Percentiles rank a stretch among this genome's conserved stretches.
Evolutionary conservation across 805 yeast species (phyloP).

Genomic region (Saccharomycopsis babjevae): DNA sequence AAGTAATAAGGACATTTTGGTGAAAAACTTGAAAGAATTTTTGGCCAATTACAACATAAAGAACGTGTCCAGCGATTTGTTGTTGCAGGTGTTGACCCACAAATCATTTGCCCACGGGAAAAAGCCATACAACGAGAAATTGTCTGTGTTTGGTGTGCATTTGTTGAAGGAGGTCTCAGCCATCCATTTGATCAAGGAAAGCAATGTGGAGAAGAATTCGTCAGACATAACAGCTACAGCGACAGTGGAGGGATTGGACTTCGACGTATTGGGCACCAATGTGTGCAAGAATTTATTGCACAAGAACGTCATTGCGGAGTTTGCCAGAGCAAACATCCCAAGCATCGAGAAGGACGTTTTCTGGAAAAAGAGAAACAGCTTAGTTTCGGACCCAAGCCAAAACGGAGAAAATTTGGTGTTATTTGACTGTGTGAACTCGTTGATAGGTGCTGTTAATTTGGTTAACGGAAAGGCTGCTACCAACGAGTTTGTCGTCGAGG

Average conservation of each 20-base stretch:
- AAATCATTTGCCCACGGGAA: slow-evolving; percentile 90
- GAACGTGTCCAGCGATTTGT: slow-evolving; percentile 31
- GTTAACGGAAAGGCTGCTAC: slow-evolving; percentile 53
- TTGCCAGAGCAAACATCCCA: slow-evolving; percentile 32
- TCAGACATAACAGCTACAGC: slow-evolving; percentile 24
- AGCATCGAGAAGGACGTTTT: slow-evolving; percentile 46
- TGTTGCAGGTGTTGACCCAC: slow-evolving; percentile 80
- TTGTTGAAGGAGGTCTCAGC: slow-evolving; percentile 42
- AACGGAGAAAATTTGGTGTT: slow-evolving; percentile 50
- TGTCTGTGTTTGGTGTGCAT: slow-evolving; percentile 63
- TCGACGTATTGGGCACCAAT: slow-evolving; percentile 51
- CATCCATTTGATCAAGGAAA: slow-evolving; percentile 32
- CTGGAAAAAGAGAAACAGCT: slow-evolving; percentile 52
- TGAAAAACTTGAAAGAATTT: slow-evolving; percentile 39
- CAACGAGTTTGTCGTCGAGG: slow-evolving; percentile 44
- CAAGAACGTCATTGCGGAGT: slow-evolving; percentile 39
- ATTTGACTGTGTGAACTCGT: slow-evolving; percentile 46
- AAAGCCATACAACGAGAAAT: slow-evolving; percentile 81
- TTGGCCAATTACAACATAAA: slow-evolving; percentile 27
- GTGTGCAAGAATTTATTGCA: slow-evolving; percentile 42
- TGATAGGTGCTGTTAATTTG: slow-evolving; percentile 59
- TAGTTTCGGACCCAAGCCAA: slow-evolving; percentile 31
- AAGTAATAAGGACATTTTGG: slow-evolving; percentile 43
- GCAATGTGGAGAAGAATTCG: slow-evolving; percentile 13
- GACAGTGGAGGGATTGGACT: slow-evolving; percentile 37